Evolutionary conservation across 2,329 filamentous ascomycete species (phyloP), one percentile per base, ranked within the genome.

Genomic region (Coleophoma crateriformis): DNA sequence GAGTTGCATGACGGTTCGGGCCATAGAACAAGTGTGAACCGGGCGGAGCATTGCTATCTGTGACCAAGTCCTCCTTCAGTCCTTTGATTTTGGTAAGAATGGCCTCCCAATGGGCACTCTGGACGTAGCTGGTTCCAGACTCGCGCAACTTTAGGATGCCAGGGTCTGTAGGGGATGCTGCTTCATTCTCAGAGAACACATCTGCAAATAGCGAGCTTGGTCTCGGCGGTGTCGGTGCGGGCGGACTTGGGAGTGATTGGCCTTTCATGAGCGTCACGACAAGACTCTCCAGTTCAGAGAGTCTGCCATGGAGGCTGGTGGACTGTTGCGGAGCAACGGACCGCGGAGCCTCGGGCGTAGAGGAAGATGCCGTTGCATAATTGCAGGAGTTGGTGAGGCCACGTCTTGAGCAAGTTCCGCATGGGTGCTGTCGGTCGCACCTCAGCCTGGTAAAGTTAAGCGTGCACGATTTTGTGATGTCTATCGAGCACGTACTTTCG

Each of bases 41-140:
- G 19, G 54, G 49, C 45, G 45, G 46, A 51, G 47, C 46, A 49
- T 52, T 52, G 49, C 51, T 58, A 51, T 58, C 49, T 48, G 50
- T 53, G 33, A 53, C 51, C n/a, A 58, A 49, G 51, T 57, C 47
- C 32, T 60, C 55, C 48, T 58, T 59, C 44, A 60, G 53, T 37
- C 51, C 63, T 51, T 41, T 53, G 47, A 65, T 62, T 48, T 58
- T 57, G 47, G 50, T 52, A 51, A 66, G 55, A 52, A 66, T 58
- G 13, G 62, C 59, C 32, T 57, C 58, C 63, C 62, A 66, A 54
- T 64, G 64, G 45, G 52, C 54, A 51, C 58, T 64, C 41, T 58
- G 51, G 48, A 65, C 56, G 58, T 66, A 66, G 51, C 54, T 62
- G 37, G 55, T 52, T 47, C 60, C 60, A 50, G 56, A 56, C 22